Base-by-base conservation (phyloP, 495 filamentous ascomycete species). In the Durotheca rogersii region DNA sequence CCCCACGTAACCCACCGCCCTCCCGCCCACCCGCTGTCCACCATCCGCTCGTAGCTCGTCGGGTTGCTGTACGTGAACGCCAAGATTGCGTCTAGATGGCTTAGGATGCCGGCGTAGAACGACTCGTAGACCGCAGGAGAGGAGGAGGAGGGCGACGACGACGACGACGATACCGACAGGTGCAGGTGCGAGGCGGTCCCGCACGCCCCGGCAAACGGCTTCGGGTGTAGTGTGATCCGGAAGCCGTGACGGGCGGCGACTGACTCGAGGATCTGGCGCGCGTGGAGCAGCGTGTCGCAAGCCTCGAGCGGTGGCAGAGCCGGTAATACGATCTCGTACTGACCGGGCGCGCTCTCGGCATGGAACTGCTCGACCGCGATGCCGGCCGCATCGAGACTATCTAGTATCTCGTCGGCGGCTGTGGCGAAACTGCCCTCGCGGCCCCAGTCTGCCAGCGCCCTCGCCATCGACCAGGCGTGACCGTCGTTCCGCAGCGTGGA, bases 291-390 rank as follows among this genome's bases (percentile, higher is more conserved):
- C 1, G 77, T 77, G 68, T 94, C 90, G 33, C 89, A 80, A 0
- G 89, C 88, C 3, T 73, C 65, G 2, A 93, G 65, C 0, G 90
- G 86, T 0, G 79, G 64, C 0, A 74, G 69, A 0, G 87, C 82
- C 0, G 82, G 76, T 0, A 92, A 81, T 11, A 90, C 74, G 53
- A 95, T 86, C 62, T 95, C 90, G 63, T 84, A 95, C 56, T 95
- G 90, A 6, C 88, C 88, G 0, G 78, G 74, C 0, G 84, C 79
- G 42, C 76, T 80, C 60, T 94, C 90, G 14, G 90, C 67, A 62
- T 96, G 90, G 63, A 89, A 85, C 62, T 89, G 82, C 39, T 87
- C 75, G 12, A 90, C 69, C 5, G 79, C 60, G 44, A 96, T 87
- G 10, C 80, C 86, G 9, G 76, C 76, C 33, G 88, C 84, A 21